phyloP scores from a whole-genome alignment of 208 protist genomes.

The Trichomonas gallinae region DNA sequence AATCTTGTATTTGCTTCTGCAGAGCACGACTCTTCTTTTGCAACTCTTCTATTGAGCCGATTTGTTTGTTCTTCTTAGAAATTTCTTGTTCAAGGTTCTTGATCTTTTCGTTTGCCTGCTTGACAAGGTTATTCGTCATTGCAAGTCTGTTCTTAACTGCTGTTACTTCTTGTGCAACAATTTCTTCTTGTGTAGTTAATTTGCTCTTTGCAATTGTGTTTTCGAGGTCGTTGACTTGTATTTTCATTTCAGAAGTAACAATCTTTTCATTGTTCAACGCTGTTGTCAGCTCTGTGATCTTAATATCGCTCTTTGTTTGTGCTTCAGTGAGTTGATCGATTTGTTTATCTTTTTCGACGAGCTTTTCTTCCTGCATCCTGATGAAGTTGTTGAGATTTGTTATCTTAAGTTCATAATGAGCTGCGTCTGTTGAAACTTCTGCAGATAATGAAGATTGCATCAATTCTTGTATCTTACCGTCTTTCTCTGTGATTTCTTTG shows the following conservation, averaged over 20 bases:
- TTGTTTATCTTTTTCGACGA: not conserved
- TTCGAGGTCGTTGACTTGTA: not conserved
- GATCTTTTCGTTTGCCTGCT: not conserved
- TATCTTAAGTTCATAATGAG: not conserved
- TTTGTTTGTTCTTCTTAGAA: not conserved
- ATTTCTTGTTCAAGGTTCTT: not conserved
- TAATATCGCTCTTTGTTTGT: not conserved
- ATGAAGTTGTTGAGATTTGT: not conserved
- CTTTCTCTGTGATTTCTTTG: not conserved
- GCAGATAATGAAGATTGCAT: not conserved
- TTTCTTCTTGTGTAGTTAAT: too few relatives aligned
- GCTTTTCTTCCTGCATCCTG: not conserved
- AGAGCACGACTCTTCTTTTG: not conserved
- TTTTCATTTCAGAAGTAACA: not conserved
- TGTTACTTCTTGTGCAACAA: not conserved
- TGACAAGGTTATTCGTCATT: not conserved
- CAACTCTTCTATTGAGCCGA: not conserved
- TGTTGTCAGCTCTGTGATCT: not conserved
- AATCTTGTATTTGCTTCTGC: not conserved
- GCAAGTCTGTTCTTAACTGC: not conserved
- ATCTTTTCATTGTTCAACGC: not conserved
- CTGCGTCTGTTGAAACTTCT: not conserved
- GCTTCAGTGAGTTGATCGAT: not conserved
- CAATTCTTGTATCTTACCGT: not conserved
- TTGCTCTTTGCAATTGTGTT: not conserved